Percentiles rank a stretch among this genome's conserved stretches.
Conservation (phyloP, 1,284 basidiomycete species). For the Mycena citricolor region DNA sequence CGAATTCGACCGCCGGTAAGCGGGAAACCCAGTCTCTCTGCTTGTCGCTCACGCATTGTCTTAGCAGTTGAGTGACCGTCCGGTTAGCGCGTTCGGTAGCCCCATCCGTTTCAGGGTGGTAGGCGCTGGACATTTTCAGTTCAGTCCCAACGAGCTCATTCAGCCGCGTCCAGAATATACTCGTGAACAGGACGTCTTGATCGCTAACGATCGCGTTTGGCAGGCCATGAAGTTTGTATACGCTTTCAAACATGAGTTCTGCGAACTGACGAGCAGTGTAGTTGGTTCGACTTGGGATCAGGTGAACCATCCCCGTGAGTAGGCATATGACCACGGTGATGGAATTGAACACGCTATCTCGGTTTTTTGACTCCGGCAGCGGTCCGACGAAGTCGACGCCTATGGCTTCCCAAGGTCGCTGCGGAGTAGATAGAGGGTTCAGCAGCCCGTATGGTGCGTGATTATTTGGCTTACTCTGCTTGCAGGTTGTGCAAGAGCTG, state of each 20-base stretch:
- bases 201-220: slow-evolving; percentile 39
- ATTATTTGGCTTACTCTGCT: slow-evolving; percentile 31
- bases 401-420: slow-evolving; percentile 32
- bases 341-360: slow-evolving; percentile 33
- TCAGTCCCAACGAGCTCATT: slow-evolving; percentile 32
- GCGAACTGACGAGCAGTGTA: slow-evolving; percentile 37
- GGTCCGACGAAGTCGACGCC: slow-evolving; percentile 43
- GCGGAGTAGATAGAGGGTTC: slow-evolving; percentile 29
- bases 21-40: slow-evolving; percentile 40
- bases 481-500: slow-evolving; percentile 37
- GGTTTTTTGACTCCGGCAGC: slow-evolving; percentile 31
- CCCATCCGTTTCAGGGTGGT: slow-evolving; percentile 46
- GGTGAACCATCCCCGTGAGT: slow-evolving; percentile 33
- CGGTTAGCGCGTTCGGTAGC: slow-evolving; percentile 40
- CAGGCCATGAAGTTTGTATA: slow-evolving; percentile 42
- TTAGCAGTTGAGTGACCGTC: slow-evolving; percentile 39
- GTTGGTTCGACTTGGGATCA: slow-evolving; percentile 29
- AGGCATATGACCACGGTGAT: slow-evolving; percentile 37
- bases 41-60: slow-evolving; percentile 30
- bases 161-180: slow-evolving; percentile 39
- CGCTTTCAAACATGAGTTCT: slow-evolving; percentile 37
- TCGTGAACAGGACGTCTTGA: slow-evolving; percentile 39
- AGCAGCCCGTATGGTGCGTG: slow-evolving; percentile 35
- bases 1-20: slow-evolving; percentile 8
- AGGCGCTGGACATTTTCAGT: slow-evolving; percentile 41